Evolutionary conservation across 192 early-diverging fungal species (phyloP).

Genomic region (Coemansia sp.): DNA sequence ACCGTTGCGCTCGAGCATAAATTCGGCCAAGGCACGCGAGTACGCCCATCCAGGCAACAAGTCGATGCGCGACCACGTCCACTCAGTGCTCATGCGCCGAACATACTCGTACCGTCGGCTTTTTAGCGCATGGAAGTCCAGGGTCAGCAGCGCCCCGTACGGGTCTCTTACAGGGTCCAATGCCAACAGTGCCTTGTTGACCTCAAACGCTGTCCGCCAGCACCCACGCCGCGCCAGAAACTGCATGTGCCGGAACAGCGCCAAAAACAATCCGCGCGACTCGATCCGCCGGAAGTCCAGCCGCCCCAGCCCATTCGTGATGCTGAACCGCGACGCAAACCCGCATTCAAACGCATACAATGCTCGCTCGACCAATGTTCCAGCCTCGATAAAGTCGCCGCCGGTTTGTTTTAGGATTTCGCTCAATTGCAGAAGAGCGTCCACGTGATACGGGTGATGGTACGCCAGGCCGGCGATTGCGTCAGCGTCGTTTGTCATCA

Average conservation of each 20-base stretch:
- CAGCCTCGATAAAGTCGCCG: constrained; percentile 75
- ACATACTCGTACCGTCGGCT: constrained; percentile 69
- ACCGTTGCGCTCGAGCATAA: constrained; percentile 62
- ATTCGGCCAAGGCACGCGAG: constrained; percentile 72
- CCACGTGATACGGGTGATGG: constrained; percentile 86
- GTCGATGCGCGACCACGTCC: constrained; percentile 41
- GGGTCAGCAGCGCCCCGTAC: constrained; percentile 66
- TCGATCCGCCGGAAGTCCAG: constrained; percentile 71
- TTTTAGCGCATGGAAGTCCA: constrained; percentile 86
- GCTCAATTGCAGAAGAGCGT: constrained; percentile 76
- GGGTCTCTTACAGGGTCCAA: constrained; percentile 79
- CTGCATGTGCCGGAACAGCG: constrained; percentile 79
- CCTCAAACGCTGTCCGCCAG: constrained; percentile 91
- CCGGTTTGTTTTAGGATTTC: constrained; percentile 81
- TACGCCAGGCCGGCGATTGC: constrained; percentile 64
- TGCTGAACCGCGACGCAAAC: constrained; percentile 76
- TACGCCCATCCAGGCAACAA: constrained; percentile 71
- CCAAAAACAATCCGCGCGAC: constrained; percentile 80
- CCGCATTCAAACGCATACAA: constrained; percentile 82
- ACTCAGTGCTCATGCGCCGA: constrained; percentile 29
- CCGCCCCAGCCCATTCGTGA: constrained; percentile 60
- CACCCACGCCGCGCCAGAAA: constrained; percentile 84
- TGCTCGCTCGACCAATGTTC: constrained; percentile 84
- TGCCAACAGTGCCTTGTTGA: constrained; percentile 71
- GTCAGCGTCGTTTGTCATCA: constrained; percentile 72